phyloP scores from a whole-genome alignment of 192 early-diverging fungal genomes.

The Gryganskiella cystojenkinii region DNA sequence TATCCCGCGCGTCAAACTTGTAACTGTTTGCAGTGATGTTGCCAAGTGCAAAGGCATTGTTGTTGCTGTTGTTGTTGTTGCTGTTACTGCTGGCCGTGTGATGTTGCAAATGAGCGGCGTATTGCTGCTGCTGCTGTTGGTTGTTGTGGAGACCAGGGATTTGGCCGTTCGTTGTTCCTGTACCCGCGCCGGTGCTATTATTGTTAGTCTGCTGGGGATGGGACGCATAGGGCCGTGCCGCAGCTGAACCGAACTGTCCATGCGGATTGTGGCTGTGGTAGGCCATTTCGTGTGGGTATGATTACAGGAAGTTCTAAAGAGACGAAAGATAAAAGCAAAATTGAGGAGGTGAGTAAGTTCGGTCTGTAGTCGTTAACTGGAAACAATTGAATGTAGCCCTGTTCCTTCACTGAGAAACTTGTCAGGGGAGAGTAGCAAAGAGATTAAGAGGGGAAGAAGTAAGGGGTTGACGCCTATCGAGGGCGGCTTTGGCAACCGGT shows the following conservation, averaged over 20 bases:
- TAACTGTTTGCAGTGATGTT: conserved; percentile 26
- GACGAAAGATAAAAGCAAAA: no score
- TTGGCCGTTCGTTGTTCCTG: conserved; percentile 4
- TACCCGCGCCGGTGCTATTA: background rate
- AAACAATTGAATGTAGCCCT: no score
- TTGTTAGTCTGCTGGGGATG: conserved; percentile 35
- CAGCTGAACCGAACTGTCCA: conserved; percentile 38
- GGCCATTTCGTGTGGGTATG: conserved; percentile 21
- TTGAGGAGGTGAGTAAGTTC: no score
- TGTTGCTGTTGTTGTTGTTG: conserved; percentile 29
- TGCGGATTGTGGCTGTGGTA: conserved; percentile 47
- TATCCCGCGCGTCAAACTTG: conserved; percentile 40
- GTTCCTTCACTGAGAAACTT: no score
- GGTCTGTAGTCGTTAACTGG: no score
- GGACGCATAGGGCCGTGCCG: conserved; percentile 28
- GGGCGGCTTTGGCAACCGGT: no score
- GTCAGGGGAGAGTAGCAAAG: no score
- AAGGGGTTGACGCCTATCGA: no score
- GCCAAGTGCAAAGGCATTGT: conserved; percentile 17
- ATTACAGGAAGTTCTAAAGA: background rate
- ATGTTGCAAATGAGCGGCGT: conserved; percentile 32
- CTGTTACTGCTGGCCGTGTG: background rate
- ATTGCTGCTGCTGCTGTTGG: conserved; percentile 40
- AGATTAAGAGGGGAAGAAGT: no score
- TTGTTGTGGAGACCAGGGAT: conserved; percentile 28